Evolutionary conservation across 164 flowering plant genomes (phyloP).

Genomic region (Kingdonia uniflora): DNA sequence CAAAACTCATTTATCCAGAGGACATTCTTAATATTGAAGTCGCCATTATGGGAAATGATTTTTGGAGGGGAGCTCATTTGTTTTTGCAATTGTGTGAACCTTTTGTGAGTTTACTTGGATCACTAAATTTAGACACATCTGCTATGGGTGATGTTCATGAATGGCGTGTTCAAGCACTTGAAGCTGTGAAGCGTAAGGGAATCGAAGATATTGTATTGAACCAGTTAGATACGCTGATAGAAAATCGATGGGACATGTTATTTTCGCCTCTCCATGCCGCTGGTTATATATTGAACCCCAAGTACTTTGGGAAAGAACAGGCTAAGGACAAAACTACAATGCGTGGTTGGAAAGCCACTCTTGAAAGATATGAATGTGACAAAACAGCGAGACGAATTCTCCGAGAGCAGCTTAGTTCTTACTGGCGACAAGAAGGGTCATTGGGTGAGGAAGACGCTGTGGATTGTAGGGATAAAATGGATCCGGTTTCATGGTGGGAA

Average conservation of each 20-base stretch:
- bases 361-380: constrained; percentile 31
- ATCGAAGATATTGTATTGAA: too few species aligned
- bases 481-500: constrained; percentile 10
- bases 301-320: constrained; percentile 30
- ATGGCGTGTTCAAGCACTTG: constrained; percentile 14
- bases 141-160: constrained; percentile 21
- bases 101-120: constrained; percentile 21
- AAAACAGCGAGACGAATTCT: constrained; percentile 19
- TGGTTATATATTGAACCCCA: constrained; percentile 27
- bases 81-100: constrained; percentile 29
- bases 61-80: constrained; percentile 24
- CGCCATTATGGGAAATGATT: not conserved
- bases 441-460: constrained; percentile 39
- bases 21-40: too few species aligned
- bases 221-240: constrained; percentile 12
- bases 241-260: constrained; percentile 25
- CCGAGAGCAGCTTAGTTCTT: constrained; percentile 29
- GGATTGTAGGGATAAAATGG: constrained; percentile 37
- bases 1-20: too few species aligned
- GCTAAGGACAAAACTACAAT: constrained; percentile 27
- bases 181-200: too few species aligned
- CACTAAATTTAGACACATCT: constrained; percentile 21
- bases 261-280: constrained; percentile 39
- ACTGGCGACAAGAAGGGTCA: constrained; percentile 33
- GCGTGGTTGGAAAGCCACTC: constrained; percentile 34